phyloP scores from a whole-genome alignment of 2,329 filamentous ascomycete species.

The Incumbomyces lentus region DNA sequence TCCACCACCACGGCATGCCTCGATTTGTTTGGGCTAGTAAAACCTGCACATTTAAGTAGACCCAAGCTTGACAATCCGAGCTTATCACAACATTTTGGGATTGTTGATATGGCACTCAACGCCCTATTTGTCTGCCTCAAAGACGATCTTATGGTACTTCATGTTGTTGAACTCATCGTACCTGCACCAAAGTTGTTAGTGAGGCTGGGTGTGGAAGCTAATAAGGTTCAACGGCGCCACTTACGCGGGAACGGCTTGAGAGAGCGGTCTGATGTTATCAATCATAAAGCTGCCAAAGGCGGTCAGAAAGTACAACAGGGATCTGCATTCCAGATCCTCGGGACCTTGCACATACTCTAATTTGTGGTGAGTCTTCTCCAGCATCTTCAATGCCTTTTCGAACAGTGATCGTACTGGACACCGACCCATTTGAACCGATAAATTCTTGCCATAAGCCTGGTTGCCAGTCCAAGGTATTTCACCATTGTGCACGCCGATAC shows the following conservation, averaged over 20 bases:
- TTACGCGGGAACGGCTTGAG: constrained; percentile 9
- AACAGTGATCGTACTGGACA: constrained; percentile 8
- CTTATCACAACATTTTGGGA: too few relatives aligned
- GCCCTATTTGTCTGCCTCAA: constrained; percentile 7
- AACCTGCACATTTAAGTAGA: too few relatives aligned
- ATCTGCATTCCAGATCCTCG: not conserved
- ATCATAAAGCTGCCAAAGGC: constrained; percentile 8
- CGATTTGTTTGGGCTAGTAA: too few relatives aligned
- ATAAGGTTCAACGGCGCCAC: not conserved
- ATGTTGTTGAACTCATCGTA: constrained; percentile 11
- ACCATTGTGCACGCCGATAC: constrained; percentile 65
- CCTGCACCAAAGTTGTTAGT: not conserved
- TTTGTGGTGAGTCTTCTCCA: constrained; percentile 8
- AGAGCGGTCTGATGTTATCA: constrained; percentile 8
- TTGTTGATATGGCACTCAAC: not conserved
- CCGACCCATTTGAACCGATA: constrained; percentile 29
- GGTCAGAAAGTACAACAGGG: not conserved
- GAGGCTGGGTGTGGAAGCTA: not conserved
- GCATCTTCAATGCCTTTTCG: constrained; percentile 3
- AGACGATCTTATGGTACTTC: constrained; percentile 10
- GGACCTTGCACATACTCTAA: constrained; percentile 4
- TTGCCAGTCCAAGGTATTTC: constrained; percentile 58
- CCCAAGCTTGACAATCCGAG: too few relatives aligned
- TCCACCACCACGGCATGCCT: too few relatives aligned
- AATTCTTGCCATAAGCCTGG: constrained; percentile 58